Evolutionary conservation across 192 early-diverging fungal genomes (phyloP).

Genomic region (Backusella australiensis): DNA sequence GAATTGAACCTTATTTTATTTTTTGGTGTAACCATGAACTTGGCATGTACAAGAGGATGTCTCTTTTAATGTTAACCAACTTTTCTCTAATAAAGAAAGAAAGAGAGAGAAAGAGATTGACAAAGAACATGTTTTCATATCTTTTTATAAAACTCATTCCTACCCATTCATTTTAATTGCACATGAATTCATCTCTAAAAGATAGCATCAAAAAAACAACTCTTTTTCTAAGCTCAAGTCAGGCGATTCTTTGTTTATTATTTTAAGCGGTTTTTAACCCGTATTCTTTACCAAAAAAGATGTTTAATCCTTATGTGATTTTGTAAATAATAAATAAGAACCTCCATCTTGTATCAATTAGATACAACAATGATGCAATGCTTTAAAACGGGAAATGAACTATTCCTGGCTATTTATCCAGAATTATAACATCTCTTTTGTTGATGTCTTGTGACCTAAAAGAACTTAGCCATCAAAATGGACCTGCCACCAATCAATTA

Average conservation of each 20-base stretch:
- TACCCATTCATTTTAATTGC: background rate
- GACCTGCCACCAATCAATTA: background rate
- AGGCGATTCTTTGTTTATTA: constrained; percentile 1
- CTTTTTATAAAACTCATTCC: background rate
- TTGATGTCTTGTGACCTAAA: background rate
- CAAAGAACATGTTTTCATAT: background rate
- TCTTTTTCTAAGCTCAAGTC: background rate
- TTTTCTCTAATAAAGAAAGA: background rate
- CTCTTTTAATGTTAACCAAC: background rate
- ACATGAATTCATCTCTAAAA: background rate
- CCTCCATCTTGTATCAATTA: background rate
- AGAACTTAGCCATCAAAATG: background rate
- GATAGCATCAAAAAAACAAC: background rate
- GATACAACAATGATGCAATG: no score
- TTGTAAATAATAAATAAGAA: background rate
- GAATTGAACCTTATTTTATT: background rate
- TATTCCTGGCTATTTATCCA: background rate
- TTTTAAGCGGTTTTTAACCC: background rate
- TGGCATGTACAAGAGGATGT: background rate
- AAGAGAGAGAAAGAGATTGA: background rate
- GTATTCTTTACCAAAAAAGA: background rate
- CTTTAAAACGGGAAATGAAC: background rate
- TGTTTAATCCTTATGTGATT: background rate
- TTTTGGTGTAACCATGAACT: background rate
- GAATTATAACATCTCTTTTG: background rate